Evolutionary conservation across 2,329 filamentous ascomycete genomes (phyloP).

Genomic region (Trichoderma afroharzianum): DNA sequence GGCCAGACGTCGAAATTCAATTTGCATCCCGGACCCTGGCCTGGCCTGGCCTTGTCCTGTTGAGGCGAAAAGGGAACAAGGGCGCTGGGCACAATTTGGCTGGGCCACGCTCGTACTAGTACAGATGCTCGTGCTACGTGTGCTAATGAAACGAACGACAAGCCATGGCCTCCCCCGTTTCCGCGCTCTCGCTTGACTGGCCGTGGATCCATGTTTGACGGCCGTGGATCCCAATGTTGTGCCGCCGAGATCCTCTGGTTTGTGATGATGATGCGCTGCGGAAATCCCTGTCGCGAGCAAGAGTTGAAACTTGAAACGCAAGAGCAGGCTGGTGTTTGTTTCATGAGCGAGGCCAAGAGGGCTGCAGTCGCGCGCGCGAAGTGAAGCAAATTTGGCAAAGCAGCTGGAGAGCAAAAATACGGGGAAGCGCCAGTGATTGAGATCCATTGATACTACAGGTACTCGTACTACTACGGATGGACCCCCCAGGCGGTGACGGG

Average conservation of each 20-base stretch:
- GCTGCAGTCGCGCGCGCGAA: constrained; percentile 2
- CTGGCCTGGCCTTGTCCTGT: neutral
- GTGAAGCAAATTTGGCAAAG: neutral
- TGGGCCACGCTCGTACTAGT: neutral
- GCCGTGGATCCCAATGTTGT: constrained; percentile 10
- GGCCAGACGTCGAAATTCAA: neutral
- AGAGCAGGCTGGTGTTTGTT: neutral
- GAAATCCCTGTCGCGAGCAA: neutral
- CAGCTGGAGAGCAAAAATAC: neutral
- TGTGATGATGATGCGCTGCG: neutral
- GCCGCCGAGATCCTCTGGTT: neutral
- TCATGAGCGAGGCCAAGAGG: neutral
- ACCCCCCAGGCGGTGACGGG: constrained; percentile 8
- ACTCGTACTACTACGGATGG: neutral
- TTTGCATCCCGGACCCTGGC: constrained; percentile 5
- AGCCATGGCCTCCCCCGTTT: neutral
- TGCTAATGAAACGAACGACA: constrained; percentile 12
- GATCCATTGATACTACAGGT: too few species aligned
- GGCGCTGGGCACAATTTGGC: neutral
- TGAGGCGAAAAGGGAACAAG: neutral
- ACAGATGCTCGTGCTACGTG: neutral
- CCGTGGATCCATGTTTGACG: neutral
- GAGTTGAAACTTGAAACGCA: neutral
- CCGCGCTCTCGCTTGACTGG: constrained; percentile 4
- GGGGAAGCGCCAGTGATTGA: constrained; percentile 3